Percentiles rank a stretch among this genome's conserved stretches.
These are phyloP conservation scores for Coemansia sp. DNA, from an alignment of 192 early-diverging fungal genomes.

Conservation along the genomic window DNA sequence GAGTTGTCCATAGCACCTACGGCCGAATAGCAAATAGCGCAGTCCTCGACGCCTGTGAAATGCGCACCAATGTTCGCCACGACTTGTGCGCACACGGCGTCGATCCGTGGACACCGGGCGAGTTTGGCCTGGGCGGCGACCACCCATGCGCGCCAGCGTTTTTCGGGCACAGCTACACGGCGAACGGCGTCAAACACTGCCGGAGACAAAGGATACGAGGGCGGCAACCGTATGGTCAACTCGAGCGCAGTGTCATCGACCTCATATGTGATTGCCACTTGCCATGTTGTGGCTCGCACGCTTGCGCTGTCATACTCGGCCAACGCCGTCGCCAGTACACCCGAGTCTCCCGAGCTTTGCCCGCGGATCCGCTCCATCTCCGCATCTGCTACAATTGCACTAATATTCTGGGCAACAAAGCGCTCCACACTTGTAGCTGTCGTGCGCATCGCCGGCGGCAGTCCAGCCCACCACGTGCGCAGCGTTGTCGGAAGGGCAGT, in stretches of 20 bases:
- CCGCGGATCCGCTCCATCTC: constrained; percentile 32
- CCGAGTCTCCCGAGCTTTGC: constrained; percentile 6
- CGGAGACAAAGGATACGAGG: constrained; percentile 49
- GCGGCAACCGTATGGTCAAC: constrained; percentile 47
- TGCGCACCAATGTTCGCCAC: constrained; percentile 85
- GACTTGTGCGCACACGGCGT: constrained; percentile 76
- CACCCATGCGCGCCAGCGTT: constrained; percentile 57
- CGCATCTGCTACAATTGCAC: constrained; percentile 5
- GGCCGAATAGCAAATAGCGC: constrained; percentile 96
- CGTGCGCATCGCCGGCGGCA: constrained; percentile 31
- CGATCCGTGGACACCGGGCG: constrained; percentile 75
- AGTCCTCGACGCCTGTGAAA: constrained; percentile 97
- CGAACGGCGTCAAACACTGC: constrained; percentile 37
- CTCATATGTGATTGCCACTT: constrained; percentile 35
- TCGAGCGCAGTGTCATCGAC: constrained; percentile 54
- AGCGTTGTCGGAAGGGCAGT: constrained; percentile 34
- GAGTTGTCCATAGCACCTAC: constrained; percentile 84
- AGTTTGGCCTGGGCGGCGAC: constrained; percentile 55
- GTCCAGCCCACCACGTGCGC: constrained; percentile 44
- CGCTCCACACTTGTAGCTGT: constrained; percentile 30
- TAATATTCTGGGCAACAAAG: constrained; percentile 27
- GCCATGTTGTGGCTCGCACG: constrained; percentile 20
- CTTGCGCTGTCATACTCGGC: constrained; percentile 39
- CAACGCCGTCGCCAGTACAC: constrained; percentile 22
- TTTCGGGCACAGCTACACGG: constrained; percentile 52